Evolutionary conservation across 1,139 yeast species (phyloP).

Genomic region (Candida tetrigidarum): DNA sequence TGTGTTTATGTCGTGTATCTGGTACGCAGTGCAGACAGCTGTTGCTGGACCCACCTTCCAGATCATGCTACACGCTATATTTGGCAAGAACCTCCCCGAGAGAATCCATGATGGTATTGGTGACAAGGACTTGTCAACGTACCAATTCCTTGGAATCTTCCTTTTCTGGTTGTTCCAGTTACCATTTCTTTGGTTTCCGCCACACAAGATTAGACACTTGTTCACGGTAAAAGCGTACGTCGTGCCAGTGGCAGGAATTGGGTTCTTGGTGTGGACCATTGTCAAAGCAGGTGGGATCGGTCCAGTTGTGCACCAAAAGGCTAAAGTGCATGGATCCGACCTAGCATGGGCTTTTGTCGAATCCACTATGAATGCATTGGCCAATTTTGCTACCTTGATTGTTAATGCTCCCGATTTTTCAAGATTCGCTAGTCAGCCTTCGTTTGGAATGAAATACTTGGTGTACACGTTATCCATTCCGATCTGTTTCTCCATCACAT

Average conservation of each 20-base stretch:
- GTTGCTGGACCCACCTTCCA: slow-evolving; percentile 84
- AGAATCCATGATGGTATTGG: slow-evolving; percentile 56
- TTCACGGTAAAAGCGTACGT: slow-evolving; percentile 78
- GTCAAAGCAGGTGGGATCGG: slow-evolving; percentile 78
- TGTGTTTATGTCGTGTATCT: slow-evolving; percentile 80
- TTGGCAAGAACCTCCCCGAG: slow-evolving; percentile 58
- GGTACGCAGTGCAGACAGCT: slow-evolving; percentile 86
- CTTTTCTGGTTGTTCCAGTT: slow-evolving; percentile 76
- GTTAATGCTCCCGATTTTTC: slow-evolving; percentile 91
- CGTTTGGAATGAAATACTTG: slow-evolving; percentile 46
- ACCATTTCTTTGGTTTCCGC: slow-evolving; percentile 81
- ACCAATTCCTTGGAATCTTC: slow-evolving; percentile 73
- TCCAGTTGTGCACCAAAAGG: slow-evolving; percentile 59
- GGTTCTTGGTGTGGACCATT: slow-evolving; percentile 79
- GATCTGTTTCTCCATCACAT: slow-evolving; percentile 74
- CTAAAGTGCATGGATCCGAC: slow-evolving; percentile 56
- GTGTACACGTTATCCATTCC: slow-evolving; percentile 69
- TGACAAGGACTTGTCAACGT: slow-evolving; percentile 56
- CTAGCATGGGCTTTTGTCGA: slow-evolving; percentile 84
- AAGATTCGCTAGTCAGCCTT: slow-evolving; percentile 66
- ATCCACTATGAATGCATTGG: slow-evolving; percentile 78
- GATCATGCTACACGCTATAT: slow-evolving; percentile 68
- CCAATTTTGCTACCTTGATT: slow-evolving; percentile 86
- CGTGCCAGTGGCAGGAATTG: slow-evolving; percentile 81
- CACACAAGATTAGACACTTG: slow-evolving; percentile 79